Base-by-base conservation (phyloP, 179 eudicot species). In the Actinidia arguta region DNA sequence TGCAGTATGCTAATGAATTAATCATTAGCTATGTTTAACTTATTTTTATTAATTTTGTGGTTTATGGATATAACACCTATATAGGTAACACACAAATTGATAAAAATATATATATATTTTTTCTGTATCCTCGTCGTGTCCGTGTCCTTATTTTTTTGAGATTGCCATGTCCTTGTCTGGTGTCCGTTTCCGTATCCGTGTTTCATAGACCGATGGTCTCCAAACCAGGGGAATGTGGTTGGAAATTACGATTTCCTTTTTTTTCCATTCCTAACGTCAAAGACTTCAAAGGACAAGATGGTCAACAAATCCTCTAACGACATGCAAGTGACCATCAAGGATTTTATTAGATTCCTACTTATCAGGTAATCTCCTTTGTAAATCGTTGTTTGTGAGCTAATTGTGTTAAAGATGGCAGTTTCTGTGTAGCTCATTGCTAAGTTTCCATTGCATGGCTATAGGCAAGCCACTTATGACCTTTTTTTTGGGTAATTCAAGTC, bases 201-300 rank as follows among this genome's bases (percentile, higher is more conserved):
- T 31, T 31, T 31, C 2, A n/a, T n/a, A n/a, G n/a, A n/a, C n/a
- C n/a, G n/a, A n/a, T n/a, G n/a, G n/a, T 68, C 31, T 68, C 48
- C 72, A 6, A 18, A 17, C 72, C 39, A 27, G 50, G 48, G 44
- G 72, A 68, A 68, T 68, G 39, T 36, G 16, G 46, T 39, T 39
- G 47, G 18, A 42, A 39, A 68, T 68, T 9, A 39, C n/a, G n/a
- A n/a, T n/a, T n/a, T n/a, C 22, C 50, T 68, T 68, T 16, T 18
- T 68, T 3, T 36, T 47, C 48, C n/a, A 36, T 67, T 68, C 39
- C 20, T 17, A 39, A 39, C 0, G 48, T 48, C 52, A 48, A 48
- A 48, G n/a, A n/a, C n/a, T n/a, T 64, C 18, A 14, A 64, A 64
- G 70, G 18, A 64, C 70, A 31, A 27, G 70, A 64, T 64, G 70